Evolutionary conservation across 371 early-diverging fungal genomes (phyloP), one percentile per base, ranked within the genome.

Genomic region (Mucor piriformis): DNA sequence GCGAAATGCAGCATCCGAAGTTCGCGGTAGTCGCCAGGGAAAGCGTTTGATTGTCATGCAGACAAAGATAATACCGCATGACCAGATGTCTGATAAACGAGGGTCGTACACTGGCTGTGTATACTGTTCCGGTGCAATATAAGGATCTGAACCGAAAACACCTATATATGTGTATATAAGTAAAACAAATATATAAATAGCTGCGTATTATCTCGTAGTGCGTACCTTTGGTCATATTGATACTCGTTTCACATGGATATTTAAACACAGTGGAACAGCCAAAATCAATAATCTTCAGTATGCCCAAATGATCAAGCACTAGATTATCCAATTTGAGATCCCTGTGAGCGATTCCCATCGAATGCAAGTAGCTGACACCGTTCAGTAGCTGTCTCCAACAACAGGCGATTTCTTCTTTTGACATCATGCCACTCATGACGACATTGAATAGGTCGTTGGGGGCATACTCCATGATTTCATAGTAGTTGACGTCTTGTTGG

Each of bases 111-210:
- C 64, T 13, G 74, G 63, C 20, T 79, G 76, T 40, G 66, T 68
- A 66, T 90, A 92, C 20, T 91, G 86, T 79, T 96, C 96, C 24
- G 96, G 96, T 0, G 95, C 93, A 59, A 95, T 95, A 70, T 95
- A 96, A 15, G 95, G 95, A 42, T 92, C 91, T 8, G 92, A 91
- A 7, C 96, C 96, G 51, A 83, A 90, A 23, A 90, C 74, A 21
- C 94, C 95, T 58, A 55, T 11, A 7, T 46, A 18, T 23, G 32
- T 54, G 33, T 57, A 50, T 20, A 33, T 40, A 11, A 35, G 16
- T 11, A 24, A 21, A 46, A n/a, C 16, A 23, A 8, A 20, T 50
- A 32, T 35, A 33, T 43, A 40, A 32, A 50, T 56, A 56, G n/a
- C n/a, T n/a, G n/a, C n/a, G n/a, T 29, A 62, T 24, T 27, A 20